phyloP scores from a whole-genome alignment of 176 grass and related monocot species.

The Phyllostachys edulis region DNA sequence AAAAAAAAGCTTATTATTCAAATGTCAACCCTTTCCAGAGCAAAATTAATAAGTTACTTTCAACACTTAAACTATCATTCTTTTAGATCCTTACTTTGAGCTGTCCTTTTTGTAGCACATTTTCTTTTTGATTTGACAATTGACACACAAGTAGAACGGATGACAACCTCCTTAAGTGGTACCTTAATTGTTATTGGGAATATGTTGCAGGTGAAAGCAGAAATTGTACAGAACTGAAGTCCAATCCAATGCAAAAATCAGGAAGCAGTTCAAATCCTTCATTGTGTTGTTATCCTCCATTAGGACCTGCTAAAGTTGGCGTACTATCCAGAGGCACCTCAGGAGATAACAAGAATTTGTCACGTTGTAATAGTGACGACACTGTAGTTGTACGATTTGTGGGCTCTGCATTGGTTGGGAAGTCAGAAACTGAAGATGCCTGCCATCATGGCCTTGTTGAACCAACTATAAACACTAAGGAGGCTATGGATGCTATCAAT shows the following conservation, averaged over 20 bases:
- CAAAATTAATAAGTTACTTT: neutral
- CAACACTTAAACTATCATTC: neutral
- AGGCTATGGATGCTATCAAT: conserved; percentile 79
- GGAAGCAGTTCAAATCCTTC: conserved; percentile 37
- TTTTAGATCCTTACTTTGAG: neutral
- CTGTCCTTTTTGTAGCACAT: neutral
- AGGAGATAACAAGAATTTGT: conserved; percentile 40
- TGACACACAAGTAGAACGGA: neutral
- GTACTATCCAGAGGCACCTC: conserved; percentile 40
- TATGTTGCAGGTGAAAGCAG: conserved; percentile 41
- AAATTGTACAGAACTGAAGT: conserved; percentile 33
- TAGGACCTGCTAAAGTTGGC: conserved; percentile 30
- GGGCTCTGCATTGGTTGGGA: conserved; percentile 79
- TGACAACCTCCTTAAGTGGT: neutral
- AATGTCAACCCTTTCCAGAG: neutral
- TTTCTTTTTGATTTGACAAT: neutral
- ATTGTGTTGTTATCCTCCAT: conserved; percentile 15
- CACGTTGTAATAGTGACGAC: conserved; percentile 55
- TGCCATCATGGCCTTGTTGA: conserved; percentile 88
- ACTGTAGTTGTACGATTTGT: conserved; percentile 89
- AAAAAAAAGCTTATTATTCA: neutral
- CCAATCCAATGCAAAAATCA: conserved; percentile 35
- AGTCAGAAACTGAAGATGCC: conserved; percentile 85
- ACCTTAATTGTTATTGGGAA: conserved; percentile 8
- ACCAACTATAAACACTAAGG: conserved; percentile 87